phyloP scores from a whole-genome alignment of 2,329 filamentous ascomycete genomes.

The Ophiognomonia clavigignenti-juglandacearum region DNA sequence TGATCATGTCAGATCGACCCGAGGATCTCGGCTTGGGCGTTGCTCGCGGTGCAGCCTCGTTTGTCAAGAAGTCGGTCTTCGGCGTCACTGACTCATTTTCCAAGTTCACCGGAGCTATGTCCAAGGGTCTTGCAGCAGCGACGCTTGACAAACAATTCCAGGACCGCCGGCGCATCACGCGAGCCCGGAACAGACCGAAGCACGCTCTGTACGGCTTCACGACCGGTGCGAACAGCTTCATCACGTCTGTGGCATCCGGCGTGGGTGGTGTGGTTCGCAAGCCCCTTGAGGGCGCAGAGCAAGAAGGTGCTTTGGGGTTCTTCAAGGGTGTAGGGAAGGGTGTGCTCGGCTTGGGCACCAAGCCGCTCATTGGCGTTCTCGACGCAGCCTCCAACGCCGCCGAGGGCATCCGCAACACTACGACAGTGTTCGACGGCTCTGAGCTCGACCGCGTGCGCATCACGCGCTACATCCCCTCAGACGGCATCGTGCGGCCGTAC shows the following conservation, averaged over 20 bases:
- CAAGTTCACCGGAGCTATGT: constrained; percentile 95
- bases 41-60: constrained; percentile 92
- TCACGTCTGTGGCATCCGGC: constrained; percentile 86
- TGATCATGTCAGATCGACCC: constrained; percentile 92
- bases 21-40: constrained; percentile 94
- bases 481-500: constrained; percentile 93
- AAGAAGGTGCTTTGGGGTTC: constrained; percentile 89
- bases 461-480: constrained; percentile 83
- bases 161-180: constrained; percentile 88
- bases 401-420: constrained; percentile 97
- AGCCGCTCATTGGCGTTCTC: constrained; percentile 93
- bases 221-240: constrained; percentile 89
- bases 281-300: constrained; percentile 90
- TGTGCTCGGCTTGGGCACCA: constrained; percentile 88
- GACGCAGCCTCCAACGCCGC: constrained; percentile 96
- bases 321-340: constrained; percentile 98
- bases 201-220: constrained; percentile 96
- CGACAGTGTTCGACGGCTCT: constrained; percentile 92
- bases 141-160: constrained; percentile 99
- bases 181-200: constrained; percentile 89
- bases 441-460: constrained; percentile 93
- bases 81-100: constrained; percentile 96
- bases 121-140: constrained; percentile 90
- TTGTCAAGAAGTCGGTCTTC: constrained; percentile 98
- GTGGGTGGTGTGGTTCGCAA: constrained; percentile 91